Conservation (phyloP, 306 rosid species). For the Canavalia ensiformis region DNA sequence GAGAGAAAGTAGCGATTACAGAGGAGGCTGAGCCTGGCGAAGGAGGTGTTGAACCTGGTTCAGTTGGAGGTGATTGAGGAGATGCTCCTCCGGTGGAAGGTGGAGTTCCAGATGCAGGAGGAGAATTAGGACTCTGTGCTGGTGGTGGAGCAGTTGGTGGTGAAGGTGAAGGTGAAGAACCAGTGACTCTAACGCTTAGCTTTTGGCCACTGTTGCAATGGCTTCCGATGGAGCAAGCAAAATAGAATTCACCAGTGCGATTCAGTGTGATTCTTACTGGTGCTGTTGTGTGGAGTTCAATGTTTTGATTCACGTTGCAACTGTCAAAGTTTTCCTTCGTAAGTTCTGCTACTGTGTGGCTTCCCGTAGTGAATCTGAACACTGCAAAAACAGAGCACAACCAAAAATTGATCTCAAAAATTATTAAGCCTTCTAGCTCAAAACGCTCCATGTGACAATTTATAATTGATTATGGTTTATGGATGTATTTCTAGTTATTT, state of each 20-base stretch:
- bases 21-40: constrained; percentile 42
- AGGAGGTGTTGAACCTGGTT: constrained; percentile 40
- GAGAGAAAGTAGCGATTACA: constrained; percentile 32
- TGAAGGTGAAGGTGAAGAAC: constrained; percentile 21
- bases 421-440: no score
- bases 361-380: constrained; percentile 18
- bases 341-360: constrained; percentile 42
- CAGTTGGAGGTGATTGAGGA: constrained; percentile 22
- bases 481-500: no score
- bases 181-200: constrained; percentile 42
- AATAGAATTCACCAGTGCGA: constrained; percentile 39
- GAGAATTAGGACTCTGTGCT: constrained; percentile 1
- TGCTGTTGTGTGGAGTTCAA: background rate
- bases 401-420: background rate
- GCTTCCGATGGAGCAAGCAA: constrained; percentile 45
- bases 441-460: no score
- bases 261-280: constrained; percentile 41
- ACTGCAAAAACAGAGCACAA: constrained; percentile 18
- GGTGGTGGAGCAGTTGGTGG: constrained; percentile 4
- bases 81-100: constrained; percentile 12
- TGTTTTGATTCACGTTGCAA: constrained; percentile 25
- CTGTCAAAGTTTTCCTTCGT: constrained; percentile 29
- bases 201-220: constrained; percentile 65
- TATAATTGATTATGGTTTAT: no score
- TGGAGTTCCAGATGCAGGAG: constrained; percentile 34